A percentile compares a stretch with the other conserved stretches of the same genome.
phyloP scores from a whole-genome alignment of 192 early-diverging fungal genomes.

The Entomortierella chlamydospora region DNA sequence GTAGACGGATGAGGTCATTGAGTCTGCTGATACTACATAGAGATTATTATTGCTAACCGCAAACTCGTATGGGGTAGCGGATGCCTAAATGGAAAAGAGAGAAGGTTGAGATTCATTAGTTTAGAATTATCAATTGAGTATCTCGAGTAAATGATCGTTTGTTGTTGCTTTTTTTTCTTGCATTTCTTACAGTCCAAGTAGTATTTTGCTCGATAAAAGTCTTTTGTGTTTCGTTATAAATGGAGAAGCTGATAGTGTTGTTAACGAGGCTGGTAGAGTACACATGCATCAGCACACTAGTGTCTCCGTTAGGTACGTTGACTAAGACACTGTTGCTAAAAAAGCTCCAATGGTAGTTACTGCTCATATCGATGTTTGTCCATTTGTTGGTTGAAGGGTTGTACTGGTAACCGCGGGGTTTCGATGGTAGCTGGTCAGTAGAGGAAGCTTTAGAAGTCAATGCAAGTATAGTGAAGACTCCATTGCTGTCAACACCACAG shows the following conservation, averaged over 20 bases:
- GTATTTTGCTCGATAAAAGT: conserved; percentile 4
- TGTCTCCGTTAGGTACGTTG: not conserved
- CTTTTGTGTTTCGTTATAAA: not conserved
- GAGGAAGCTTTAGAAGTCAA: not conserved
- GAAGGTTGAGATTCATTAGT: no score
- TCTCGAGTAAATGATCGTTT: no score
- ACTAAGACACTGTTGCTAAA: not conserved
- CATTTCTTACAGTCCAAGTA: conserved; percentile 15
- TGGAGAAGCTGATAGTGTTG: not conserved
- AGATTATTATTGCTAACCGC: not conserved
- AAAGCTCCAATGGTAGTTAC: conserved; percentile 14
- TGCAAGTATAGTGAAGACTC: conserved; percentile 27
- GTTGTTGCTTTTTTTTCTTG: no score
- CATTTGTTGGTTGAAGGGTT: conserved; percentile 4
- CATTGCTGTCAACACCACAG: conserved; percentile 17
- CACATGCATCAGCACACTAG: conserved; percentile 12
- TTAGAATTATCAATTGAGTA: no score
- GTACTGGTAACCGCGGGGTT: conserved; percentile 14
- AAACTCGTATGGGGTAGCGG: not conserved
- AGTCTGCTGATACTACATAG: conserved; percentile 1
- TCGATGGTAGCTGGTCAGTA: not conserved
- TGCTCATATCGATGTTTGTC: conserved; percentile 14
- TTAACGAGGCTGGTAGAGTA: not conserved
- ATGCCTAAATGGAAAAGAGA: not conserved
- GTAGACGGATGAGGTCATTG: no score